Conservation (phyloP, 2,329 filamentous ascomycete genomes). For the Sporothrix phasma region DNA sequence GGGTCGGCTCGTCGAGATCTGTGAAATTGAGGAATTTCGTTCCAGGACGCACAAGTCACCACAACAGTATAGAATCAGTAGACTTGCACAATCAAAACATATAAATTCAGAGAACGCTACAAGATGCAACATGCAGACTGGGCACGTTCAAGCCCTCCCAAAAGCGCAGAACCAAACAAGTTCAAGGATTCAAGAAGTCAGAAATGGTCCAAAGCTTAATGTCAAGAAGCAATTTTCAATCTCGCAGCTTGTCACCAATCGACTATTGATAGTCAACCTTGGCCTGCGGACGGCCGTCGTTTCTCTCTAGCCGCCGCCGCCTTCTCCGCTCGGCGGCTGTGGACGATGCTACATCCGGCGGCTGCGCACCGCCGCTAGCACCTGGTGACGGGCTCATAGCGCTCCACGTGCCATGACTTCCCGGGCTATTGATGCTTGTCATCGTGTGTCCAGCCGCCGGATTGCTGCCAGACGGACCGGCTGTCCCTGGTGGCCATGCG, state of each 20-base stretch:
- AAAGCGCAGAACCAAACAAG: no score
- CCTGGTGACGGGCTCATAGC: constrained; percentile 38
- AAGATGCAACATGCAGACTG: background rate
- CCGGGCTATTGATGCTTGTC: constrained; percentile 37
- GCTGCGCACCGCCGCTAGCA: constrained; percentile 19
- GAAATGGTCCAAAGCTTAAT: background rate
- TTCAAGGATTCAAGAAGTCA: background rate
- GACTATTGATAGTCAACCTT: constrained; percentile 21
- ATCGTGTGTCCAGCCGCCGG: constrained; percentile 34
- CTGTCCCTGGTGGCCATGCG: constrained; percentile 26
- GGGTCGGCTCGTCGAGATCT: no score
- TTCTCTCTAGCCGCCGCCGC: constrained; percentile 46
- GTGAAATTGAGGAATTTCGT: no score
- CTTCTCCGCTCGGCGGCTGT: constrained; percentile 43
- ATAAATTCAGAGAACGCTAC: background rate
- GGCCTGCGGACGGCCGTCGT: constrained; percentile 31
- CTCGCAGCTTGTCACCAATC: background rate
- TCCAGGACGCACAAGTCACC: no score
- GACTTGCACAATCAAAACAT: background rate
- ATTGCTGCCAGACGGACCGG: constrained; percentile 31
- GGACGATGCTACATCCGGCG: constrained; percentile 17
- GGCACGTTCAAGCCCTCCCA: background rate
- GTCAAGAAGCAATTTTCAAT: background rate
- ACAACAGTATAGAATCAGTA: background rate
- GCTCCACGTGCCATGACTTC: constrained; percentile 44